Percentiles rank a stretch among this genome's conserved stretches.
Conservation (phyloP, 306 rosid genomes). For the Parietaria judaica region DNA sequence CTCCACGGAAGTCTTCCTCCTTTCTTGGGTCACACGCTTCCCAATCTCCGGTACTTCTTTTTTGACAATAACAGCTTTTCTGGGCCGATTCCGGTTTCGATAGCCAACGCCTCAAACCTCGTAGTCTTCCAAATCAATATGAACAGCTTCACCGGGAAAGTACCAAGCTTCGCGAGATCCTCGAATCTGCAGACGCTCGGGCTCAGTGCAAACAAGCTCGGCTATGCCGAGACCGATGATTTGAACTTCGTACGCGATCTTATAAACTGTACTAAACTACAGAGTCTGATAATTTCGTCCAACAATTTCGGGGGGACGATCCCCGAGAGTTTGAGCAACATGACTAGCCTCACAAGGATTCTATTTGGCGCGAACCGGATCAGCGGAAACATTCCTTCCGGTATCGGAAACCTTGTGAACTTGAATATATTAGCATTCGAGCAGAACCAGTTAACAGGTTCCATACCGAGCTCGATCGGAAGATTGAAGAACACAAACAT, state of each 20-base stretch:
- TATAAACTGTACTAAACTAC: neutral
- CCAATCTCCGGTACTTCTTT: neutral
- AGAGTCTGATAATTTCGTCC: neutral
- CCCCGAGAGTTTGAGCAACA: constrained; percentile 2
- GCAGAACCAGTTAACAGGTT: constrained; percentile 16
- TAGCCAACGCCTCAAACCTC: constrained; percentile 19
- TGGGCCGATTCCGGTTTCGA: constrained; percentile 14
- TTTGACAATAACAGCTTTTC: constrained; percentile 13
- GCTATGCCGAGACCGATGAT: constrained; percentile 16
- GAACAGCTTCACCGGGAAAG: constrained; percentile 15
- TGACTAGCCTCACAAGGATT: constrained; percentile 3
- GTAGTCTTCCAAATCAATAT: neutral
- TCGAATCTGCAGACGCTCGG: constrained; percentile 2
- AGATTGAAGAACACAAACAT: neutral
- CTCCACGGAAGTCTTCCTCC: constrained; percentile 29
- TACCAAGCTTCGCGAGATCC: constrained; percentile 15
- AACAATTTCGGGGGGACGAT: constrained; percentile 14
- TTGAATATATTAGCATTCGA: constrained; percentile 8
- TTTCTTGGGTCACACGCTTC: constrained; percentile 11
- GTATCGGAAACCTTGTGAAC: neutral
- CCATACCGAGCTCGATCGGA: constrained; percentile 18
- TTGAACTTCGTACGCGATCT: constrained; percentile 9
- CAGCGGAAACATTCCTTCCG: constrained; percentile 4
- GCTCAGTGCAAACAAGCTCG: constrained; percentile 4
- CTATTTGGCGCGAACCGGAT: neutral